phyloP scores from a whole-genome alignment of 75 land plant genomes.

The Picea sitchensis region DNA sequence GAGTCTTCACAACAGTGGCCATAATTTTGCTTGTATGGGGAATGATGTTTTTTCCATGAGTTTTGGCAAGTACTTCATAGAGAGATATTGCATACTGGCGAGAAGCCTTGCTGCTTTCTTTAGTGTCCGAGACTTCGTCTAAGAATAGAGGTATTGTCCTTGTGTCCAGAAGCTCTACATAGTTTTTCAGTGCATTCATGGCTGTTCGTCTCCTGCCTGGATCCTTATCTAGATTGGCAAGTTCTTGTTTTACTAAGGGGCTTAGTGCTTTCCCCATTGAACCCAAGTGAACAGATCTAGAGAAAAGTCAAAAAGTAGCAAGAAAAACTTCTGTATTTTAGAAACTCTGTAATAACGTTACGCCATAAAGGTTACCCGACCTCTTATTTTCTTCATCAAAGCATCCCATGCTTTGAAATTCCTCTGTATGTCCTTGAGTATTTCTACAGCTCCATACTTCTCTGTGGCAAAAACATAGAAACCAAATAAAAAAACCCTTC shows the following conservation, averaged over 20 bases:
- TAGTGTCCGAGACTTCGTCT: slow-evolving; percentile 68
- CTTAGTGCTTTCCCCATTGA: slow-evolving; percentile 47
- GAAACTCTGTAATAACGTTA: not conserved
- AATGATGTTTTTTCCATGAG: slow-evolving; percentile 71
- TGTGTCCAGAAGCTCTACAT: slow-evolving; percentile 54
- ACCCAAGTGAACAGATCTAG: not conserved
- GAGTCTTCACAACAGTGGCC: slow-evolving; percentile 51
- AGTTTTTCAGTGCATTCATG: slow-evolving; percentile 62
- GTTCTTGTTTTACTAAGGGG: slow-evolving; percentile 43
- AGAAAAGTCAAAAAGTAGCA: too few relatives aligned
- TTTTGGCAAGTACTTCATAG: slow-evolving; percentile 76
- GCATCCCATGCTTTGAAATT: not conserved
- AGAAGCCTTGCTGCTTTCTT: slow-evolving; percentile 34
- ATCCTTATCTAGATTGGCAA: slow-evolving; percentile 71
- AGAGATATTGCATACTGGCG: slow-evolving; percentile 70
- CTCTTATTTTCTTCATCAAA: not conserved
- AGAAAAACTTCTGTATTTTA: not conserved
- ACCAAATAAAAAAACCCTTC: not conserved
- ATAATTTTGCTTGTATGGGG: slow-evolving; percentile 76
- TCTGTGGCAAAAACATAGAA: not conserved
- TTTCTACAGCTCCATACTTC: not conserved
- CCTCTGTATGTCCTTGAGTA: not conserved
- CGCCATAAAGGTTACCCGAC: not conserved
- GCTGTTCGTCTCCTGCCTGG: slow-evolving; percentile 55
- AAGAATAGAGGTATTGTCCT: slow-evolving; percentile 56